Base-by-base conservation (phyloP, 257 asterid species). In the Haberlea rhodopensis region DNA sequence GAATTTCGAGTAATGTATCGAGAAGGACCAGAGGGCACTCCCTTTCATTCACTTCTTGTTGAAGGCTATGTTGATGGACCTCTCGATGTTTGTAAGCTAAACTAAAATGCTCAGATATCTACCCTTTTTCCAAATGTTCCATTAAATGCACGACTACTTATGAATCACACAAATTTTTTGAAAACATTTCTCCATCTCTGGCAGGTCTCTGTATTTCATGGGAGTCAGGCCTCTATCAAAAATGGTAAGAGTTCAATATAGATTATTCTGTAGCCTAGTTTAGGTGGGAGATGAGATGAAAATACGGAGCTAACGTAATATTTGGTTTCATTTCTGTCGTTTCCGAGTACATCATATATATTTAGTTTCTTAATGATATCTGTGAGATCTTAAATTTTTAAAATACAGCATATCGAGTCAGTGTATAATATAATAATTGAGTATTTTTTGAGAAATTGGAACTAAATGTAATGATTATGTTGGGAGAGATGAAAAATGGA, bases 21-120 rank as follows among this genome's bases (percentile, higher is more conserved):
- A 70, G 96, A 85, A 78, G 99, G 99, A 52, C 91, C 87, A 20
- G 91, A 84, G 60, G 96, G 91, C 69, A 85, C 95, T 65, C 99
- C 96, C 6, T 81, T 81, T 56, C 97, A 92, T 49, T 76, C 95
- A 32, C 74, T 92, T 56, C 96, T 92, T 26, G 89, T 71, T 29
- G 99, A 92, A 79, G 99, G 99, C 77, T 92, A 76, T 57, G 91
- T 92, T n/a, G 96, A 89, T 69, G 99, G 96, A 22, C 94, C 99
- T 1, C 45, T 78, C 5, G 99, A 92, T 80, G 91, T 85, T 81
- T 89, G 99, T 92, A 89, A 85, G 98, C 70, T 72, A 64, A 46
- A 63, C 25, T 52, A 4, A 48, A 60, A 66, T 73, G 4, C 73
- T 67, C 69, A 22, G 19, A 49, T 10, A 31, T 40, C 66, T 60